Percentiles rank a stretch among this genome's conserved stretches.
Evolutionary conservation across 1,284 basidiomycete species (phyloP).

Genomic region (Ganoderma boninense): DNA sequence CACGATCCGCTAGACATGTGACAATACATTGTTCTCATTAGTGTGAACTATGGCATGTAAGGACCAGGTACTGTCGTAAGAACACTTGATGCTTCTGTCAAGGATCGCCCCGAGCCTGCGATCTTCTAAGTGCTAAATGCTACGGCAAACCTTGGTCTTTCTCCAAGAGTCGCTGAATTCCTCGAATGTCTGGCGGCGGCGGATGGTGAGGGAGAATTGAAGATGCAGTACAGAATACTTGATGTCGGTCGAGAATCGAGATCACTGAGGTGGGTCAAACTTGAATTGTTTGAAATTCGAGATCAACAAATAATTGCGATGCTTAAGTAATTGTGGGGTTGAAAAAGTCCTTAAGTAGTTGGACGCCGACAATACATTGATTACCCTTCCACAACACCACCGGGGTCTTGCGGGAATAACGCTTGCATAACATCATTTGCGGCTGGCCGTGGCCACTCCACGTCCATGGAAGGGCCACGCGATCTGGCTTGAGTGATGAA

Average conservation of each 20-base stretch:
- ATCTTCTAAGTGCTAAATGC: no score
- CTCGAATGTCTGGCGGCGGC: no score
- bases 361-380: not conserved
- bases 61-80: no score
- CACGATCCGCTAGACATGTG: constrained; percentile 36
- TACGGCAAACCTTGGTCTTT: no score
- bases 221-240: no score
- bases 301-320: not conserved
- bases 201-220: no score
- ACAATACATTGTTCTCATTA: constrained; percentile 33
- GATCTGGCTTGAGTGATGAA: constrained; percentile 56
- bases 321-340: no score
- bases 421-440: not conserved
- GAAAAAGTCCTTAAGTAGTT: no score
- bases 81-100: no score
- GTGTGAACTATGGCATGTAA: not conserved
- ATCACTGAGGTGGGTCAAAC: not conserved
- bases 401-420: not conserved
- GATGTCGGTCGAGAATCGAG: not conserved
- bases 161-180: no score
- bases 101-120: no score
- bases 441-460: not conserved
- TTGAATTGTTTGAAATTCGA: not conserved
- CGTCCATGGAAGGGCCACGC: constrained; percentile 50
- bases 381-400: not conserved